Conservation (phyloP, 2,329 filamentous ascomycete genomes). For the Hypoxylon sp. region DNA sequence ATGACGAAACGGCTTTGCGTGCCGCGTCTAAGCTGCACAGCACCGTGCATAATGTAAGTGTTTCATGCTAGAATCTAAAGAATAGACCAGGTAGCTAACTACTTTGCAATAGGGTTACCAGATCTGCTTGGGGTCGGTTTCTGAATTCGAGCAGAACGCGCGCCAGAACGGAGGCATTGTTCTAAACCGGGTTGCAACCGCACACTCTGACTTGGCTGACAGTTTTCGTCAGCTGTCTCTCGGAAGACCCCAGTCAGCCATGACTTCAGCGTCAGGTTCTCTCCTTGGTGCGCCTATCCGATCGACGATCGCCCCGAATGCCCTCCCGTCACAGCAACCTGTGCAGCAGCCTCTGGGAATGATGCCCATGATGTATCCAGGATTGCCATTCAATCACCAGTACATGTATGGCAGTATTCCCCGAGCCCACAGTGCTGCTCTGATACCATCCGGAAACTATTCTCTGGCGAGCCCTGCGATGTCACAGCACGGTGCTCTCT, state of each 20-base stretch:
- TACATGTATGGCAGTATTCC: slow-evolving; percentile 49
- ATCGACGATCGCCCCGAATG: slow-evolving; percentile 31
- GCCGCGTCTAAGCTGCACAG: slow-evolving; percentile 54
- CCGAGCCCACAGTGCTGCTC: slow-evolving; percentile 39
- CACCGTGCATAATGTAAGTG: slow-evolving; percentile 49
- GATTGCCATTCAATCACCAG: slow-evolving; percentile 45
- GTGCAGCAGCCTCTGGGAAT: slow-evolving; percentile 49
- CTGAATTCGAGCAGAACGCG: slow-evolving; percentile 33
- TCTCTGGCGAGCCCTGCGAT: slow-evolving; percentile 41
- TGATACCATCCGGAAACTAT: slow-evolving; percentile 43
- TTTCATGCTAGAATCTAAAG: not conserved
- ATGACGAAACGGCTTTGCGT: slow-evolving; percentile 54
- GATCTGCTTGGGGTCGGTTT: slow-evolving; percentile 43
- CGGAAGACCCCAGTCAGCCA: slow-evolving; percentile 38
- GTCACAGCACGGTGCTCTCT: no score
- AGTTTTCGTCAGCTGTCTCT: slow-evolving; percentile 43
- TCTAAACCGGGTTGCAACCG: slow-evolving; percentile 35
- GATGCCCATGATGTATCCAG: slow-evolving; percentile 50
- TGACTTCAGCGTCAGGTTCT: slow-evolving; percentile 33
- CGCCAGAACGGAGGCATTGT: slow-evolving; percentile 30
- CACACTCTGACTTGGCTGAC: slow-evolving; percentile 38
- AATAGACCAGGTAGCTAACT: slow-evolving; percentile 13
- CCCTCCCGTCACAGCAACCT: slow-evolving; percentile 44
- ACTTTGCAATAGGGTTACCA: slow-evolving; percentile 39
- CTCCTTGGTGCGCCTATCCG: slow-evolving; percentile 41